Conservation (phyloP, 140 eudicot species). For the Flaveria floridana region DNA sequence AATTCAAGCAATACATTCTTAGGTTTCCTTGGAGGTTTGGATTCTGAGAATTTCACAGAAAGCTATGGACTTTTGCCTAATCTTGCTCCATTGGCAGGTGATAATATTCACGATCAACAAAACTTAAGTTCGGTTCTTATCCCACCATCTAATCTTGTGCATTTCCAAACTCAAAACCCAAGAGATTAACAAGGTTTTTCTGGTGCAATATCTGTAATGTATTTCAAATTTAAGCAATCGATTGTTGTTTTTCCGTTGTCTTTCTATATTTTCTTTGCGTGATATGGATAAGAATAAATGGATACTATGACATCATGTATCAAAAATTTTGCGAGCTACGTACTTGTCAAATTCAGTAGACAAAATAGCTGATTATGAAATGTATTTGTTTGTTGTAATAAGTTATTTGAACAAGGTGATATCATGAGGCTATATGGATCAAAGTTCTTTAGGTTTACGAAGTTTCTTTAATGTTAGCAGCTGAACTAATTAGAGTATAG, state of each 20-base stretch:
- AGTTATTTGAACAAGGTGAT: background rate
- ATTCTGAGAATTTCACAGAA: constrained; percentile 32
- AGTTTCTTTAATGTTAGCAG: background rate
- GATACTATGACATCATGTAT: background rate
- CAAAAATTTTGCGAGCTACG: background rate
- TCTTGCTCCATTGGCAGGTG: constrained; percentile 37
- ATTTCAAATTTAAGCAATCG: background rate
- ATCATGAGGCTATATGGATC: background rate
- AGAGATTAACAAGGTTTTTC: constrained; percentile 24
- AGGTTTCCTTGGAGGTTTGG: constrained; percentile 54
- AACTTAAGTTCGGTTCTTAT: constrained; percentile 22
- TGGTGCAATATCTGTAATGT: background rate
- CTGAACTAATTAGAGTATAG: background rate
- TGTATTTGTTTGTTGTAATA: background rate
- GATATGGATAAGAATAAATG: background rate
- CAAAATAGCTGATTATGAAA: background rate
- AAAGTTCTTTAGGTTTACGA: background rate
- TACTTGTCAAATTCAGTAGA: background rate
- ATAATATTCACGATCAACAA: constrained; percentile 33
- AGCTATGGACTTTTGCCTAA: constrained; percentile 36
- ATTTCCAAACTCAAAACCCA: constrained; percentile 34
- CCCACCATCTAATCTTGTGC: constrained; percentile 32
- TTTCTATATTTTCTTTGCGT: background rate
- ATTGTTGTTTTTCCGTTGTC: background rate
- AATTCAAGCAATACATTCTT: constrained; percentile 41